Conservation (phyloP, 805 yeast genomes). For the Saccharomyces eubayanus region DNA sequence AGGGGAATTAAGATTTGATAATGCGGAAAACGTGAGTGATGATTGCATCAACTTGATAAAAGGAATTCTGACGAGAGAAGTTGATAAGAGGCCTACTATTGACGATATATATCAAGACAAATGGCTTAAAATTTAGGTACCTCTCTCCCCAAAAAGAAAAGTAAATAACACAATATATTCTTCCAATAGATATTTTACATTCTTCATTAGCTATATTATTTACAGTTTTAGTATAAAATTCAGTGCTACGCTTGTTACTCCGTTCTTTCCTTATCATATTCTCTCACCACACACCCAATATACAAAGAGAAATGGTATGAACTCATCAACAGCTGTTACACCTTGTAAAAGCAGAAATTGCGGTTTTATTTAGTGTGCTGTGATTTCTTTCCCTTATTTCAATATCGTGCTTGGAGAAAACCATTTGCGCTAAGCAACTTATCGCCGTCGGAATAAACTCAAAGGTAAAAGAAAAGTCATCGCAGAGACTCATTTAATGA, state of each 20-base stretch:
- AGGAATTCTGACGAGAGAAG: slow-evolving; percentile 55
- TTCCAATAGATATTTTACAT: background rate
- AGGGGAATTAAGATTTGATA: slow-evolving; percentile 56
- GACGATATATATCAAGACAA: slow-evolving; percentile 55
- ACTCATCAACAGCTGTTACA: too few relatives aligned
- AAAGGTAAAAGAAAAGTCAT: background rate
- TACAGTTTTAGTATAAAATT: background rate
- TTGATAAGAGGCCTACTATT: slow-evolving; percentile 64
- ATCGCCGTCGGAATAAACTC: background rate
- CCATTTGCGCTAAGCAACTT: background rate
- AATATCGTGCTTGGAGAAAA: background rate
- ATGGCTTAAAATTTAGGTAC: slow-evolving; percentile 43
- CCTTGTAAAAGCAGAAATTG: too few relatives aligned
- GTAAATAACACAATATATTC: background rate
- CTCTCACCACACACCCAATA: background rate
- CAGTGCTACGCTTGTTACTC: background rate
- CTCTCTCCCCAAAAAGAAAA: background rate
- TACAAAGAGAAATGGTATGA: too few relatives aligned
- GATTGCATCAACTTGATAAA: slow-evolving; percentile 52
- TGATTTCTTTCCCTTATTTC: background rate
- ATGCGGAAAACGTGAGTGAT: slow-evolving; percentile 36
- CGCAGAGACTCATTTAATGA: background rate
- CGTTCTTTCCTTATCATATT: background rate
- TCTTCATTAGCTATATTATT: background rate
- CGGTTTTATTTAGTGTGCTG: background rate